These are phyloP conservation scores for Epichloe sibirici DNA, from an alignment of 2,329 filamentous ascomycete species.

Conservation along the genomic window DNA sequence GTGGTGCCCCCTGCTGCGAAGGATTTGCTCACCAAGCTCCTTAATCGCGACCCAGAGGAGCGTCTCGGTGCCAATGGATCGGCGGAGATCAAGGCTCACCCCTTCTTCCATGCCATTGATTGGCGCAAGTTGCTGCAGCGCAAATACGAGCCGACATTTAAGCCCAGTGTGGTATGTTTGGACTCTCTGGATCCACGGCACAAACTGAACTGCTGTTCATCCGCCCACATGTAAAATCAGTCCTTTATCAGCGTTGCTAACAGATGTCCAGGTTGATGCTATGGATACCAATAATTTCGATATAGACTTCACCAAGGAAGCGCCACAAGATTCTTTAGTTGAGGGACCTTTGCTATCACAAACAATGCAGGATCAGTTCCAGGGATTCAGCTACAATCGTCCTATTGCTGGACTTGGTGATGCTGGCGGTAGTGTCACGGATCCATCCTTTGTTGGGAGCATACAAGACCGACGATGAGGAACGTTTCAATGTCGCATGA, in stretches of 20 bases:
- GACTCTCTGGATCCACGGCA: not conserved
- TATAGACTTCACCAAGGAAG: slow-evolving; percentile 78
- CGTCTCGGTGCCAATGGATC: slow-evolving; percentile 87
- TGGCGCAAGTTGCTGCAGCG: slow-evolving; percentile 95
- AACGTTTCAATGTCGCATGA: not conserved
- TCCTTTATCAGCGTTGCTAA: not conserved
- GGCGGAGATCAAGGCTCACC: slow-evolving; percentile 95
- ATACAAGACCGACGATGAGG: slow-evolving; percentile 35
- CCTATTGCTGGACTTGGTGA: slow-evolving; percentile 88
- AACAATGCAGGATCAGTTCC: slow-evolving; percentile 92
- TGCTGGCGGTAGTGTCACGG: slow-evolving; percentile 86
- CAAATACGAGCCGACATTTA: slow-evolving; percentile 97
- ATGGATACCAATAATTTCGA: slow-evolving; percentile 91
- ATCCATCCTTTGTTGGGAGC: slow-evolving; percentile 59
- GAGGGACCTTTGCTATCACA: slow-evolving; percentile 85
- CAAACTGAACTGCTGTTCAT: too few species aligned
- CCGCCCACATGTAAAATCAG: too few species aligned
- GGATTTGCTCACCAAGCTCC: slow-evolving; percentile 77
- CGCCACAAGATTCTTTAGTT: slow-evolving; percentile 83
- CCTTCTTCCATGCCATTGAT: slow-evolving; percentile 98
- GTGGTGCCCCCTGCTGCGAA: slow-evolving; percentile 88
- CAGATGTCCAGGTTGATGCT: slow-evolving; percentile 53
- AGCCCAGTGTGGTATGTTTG: slow-evolving; percentile 79
- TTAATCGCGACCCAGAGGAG: slow-evolving; percentile 85
- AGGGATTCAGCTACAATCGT: slow-evolving; percentile 93